Evolutionary conservation across 163 green algal species (phyloP), one percentile per base, ranked within the genome.

Genomic region (Scenedesmus sp.): DNA sequence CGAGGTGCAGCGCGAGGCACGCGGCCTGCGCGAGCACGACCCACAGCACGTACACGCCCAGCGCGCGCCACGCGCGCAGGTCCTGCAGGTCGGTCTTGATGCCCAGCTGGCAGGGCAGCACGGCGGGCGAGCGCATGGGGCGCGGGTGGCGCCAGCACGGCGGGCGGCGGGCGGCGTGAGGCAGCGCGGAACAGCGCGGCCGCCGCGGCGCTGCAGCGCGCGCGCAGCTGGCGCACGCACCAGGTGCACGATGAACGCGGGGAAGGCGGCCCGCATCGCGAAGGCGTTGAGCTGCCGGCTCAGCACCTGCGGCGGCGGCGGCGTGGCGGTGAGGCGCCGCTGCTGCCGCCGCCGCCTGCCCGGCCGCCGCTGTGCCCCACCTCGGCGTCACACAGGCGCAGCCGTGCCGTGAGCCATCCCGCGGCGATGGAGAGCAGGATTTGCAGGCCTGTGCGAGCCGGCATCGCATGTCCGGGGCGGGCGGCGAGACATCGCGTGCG

Each of bases 41-140:
- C 69, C 69, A 77, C n/a, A 77, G 36, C 15, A 77, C 39, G 11
- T 66, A 77, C 53, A 77, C 69, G 0, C 69, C 69, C 29, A 77
- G 53, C 11, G 69, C 69, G 51, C 42, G 34, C 69, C 69, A 77
- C 2, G 69, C 69, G 39, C 24, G 14, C 22, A 42, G 10, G 28
- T 77, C 69, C 36, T 66, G 69, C 53, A 77, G 29, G 36, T 77
- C 69, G n/a, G 69, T 77, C 53, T 77, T 77, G n/a, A 77, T 66
- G 14, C 69, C 69, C 69, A 77, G 53, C n/a, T n/a, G n/a, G n/a
- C n/a, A n/a, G n/a, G n/a, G n/a, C n/a, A n/a, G n/a, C n/a, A n/a
- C n/a, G n/a, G n/a, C n/a, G n/a, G n/a, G n/a, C n/a, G n/a, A n/a
- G n/a, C n/a, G n/a, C n/a, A n/a, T n/a, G n/a, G n/a, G n/a, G n/a